Conservation (phyloP, 495 filamentous ascomycete species). For the Cetradonia linearis region DNA sequence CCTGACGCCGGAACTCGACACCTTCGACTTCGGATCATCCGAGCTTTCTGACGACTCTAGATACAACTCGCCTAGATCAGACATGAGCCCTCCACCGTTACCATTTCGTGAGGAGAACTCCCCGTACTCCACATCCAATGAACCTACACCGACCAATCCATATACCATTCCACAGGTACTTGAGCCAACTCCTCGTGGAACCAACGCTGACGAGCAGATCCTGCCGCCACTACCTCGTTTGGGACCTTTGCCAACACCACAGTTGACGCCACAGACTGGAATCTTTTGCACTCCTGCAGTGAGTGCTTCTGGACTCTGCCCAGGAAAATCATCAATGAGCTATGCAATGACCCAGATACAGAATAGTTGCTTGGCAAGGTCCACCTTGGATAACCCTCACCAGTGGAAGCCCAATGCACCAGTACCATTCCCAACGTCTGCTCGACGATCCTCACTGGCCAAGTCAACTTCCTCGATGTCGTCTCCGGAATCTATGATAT, state of each 20-base stretch:
- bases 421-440: constrained; percentile 40
- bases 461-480: constrained; percentile 67
- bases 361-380: constrained; percentile 53
- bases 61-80: constrained; percentile 24
- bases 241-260: constrained; percentile 65
- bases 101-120: constrained; percentile 20
- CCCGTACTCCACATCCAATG: constrained; percentile 31
- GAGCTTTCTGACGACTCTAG: constrained; percentile 26
- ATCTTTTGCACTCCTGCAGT: constrained; percentile 81
- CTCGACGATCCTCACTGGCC: constrained; percentile 65
- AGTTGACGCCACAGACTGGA: constrained; percentile 66
- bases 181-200: constrained; percentile 43
- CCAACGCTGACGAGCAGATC: constrained; percentile 30
- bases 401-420: constrained; percentile 43
- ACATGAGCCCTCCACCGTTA: constrained; percentile 23
- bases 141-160: constrained; percentile 39
- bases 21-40: constrained; percentile 41
- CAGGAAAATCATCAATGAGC: constrained; percentile 58
- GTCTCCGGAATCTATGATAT: constrained; percentile 86
- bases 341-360: constrained; percentile 71
- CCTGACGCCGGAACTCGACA: constrained; percentile 66
- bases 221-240: constrained; percentile 47
- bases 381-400: constrained; percentile 43
- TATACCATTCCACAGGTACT: constrained; percentile 44
- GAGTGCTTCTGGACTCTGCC: constrained; percentile 51